phyloP scores from a whole-genome alignment of 108 stramenopile genomes.

The Stephanodiscus minutulus region DNA sequence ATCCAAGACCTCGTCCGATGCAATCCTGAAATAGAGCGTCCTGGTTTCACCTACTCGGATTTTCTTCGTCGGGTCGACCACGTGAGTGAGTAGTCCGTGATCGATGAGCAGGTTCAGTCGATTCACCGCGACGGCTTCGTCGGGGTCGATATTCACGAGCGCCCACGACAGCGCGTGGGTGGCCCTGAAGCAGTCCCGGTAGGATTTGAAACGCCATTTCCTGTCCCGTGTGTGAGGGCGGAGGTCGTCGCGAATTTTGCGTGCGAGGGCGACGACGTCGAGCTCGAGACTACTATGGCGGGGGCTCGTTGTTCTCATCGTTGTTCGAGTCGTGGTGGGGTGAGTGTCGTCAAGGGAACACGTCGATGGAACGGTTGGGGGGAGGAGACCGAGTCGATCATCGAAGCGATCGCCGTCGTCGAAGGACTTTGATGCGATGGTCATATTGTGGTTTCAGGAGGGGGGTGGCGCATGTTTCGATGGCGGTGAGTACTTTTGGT shows the following conservation, averaged over 20 bases:
- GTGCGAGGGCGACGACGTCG: slow-evolving; percentile 19
- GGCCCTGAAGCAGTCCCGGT: slow-evolving; percentile 38
- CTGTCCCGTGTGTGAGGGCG: slow-evolving; percentile 34
- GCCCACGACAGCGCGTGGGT: slow-evolving; percentile 44
- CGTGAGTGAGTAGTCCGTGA: slow-evolving; percentile 36
- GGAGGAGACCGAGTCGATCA: too few relatives aligned
- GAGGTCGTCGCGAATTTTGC: slow-evolving; percentile 25
- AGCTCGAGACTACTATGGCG: too few relatives aligned
- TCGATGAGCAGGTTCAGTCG: slow-evolving; percentile 42
- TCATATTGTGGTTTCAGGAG: too few relatives aligned
- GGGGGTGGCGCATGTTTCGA: too few relatives aligned
- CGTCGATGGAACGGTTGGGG: too few relatives aligned
- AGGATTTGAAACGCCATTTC: slow-evolving; percentile 48
- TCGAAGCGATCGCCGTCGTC: too few relatives aligned
- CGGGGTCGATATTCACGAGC: slow-evolving; percentile 6
- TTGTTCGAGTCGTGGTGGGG: too few relatives aligned
- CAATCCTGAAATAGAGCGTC: slow-evolving; percentile 46
- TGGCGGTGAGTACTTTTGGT: too few relatives aligned
- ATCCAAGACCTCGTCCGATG: slow-evolving; percentile 17
- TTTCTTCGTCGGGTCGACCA: slow-evolving; percentile 35
- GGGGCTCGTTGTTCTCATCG: too few relatives aligned
- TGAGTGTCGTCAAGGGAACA: too few relatives aligned
- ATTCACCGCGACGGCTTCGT: slow-evolving; percentile 26
- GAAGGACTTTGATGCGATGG: too few relatives aligned
- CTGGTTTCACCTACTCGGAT: slow-evolving; percentile 34